Evolutionary conservation across 495 filamentous ascomycete genomes (phyloP), one percentile per base, ranked within the genome.

Genomic region (Trichoderma reesei): DNA sequence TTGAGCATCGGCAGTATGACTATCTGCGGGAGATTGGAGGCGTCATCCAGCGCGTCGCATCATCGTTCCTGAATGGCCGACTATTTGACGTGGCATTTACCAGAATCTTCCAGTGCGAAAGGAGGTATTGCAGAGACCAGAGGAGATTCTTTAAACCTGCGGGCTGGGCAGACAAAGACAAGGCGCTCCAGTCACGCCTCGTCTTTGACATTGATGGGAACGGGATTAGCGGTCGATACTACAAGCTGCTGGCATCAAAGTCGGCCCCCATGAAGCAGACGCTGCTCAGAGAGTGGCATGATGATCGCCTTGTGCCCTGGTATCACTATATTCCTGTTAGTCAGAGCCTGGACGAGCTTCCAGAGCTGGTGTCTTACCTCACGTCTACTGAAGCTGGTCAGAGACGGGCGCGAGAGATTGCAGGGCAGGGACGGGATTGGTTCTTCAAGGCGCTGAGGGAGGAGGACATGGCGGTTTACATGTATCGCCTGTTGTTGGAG

Each of bases 201-300:
- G 76, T 79, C 1, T 79, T 80, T 41, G 82, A 86, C 63, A 60
- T 83, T 0, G 84, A 85, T 67, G 82, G 83, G n/a, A 85, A 83
- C 70, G 76, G 77, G 9, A 79, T 82, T 61, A 79, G 74, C 5
- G 80, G 79, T 0, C 75, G 83, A 1, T 85, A 73, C 67, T 77
- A 79, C 65, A 76, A 73, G 14, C 72, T 85, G 6, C 72, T 85
- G 4, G 73, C 75, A 7, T 78, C 74, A 0, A 68, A 71, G 13
- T 73, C 72, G 18, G 66, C 70, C 1, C 74, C 75, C 3, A 65
- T 86, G 26, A 84, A 83, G 64, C 73, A 79, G 63, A 83, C 76
- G 0, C 59, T 82, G 4, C 72, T 83, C 14, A 70, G 75, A n/a
- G 83, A 86, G 69, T 85, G 82, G 83, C 83, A 84, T 65, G 80